phyloP scores from a whole-genome alignment of 139 green algal genomes.

The Coelastrella sp. region DNA sequence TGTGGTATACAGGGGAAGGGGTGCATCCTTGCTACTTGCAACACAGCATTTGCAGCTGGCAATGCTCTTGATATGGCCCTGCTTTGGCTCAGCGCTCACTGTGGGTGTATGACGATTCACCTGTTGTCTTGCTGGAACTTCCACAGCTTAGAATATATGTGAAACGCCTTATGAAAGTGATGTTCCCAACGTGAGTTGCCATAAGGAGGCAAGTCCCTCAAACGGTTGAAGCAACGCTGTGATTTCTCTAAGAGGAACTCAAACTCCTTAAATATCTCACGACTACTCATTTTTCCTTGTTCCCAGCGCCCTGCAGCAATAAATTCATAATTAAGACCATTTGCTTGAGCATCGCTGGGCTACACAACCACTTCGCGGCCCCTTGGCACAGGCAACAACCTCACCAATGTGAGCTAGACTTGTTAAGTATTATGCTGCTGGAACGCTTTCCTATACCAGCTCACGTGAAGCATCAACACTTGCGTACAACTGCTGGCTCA shows the following conservation, averaged over 20 bases:
- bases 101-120: no score
- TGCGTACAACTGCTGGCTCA: not conserved
- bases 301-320: not conserved
- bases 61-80: no score
- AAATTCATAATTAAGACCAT: not conserved
- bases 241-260: constrained; percentile 52
- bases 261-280: constrained; percentile 51
- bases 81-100: no score
- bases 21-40: no score
- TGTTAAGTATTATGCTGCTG: no score
- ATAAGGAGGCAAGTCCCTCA: constrained; percentile 64
- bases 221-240: constrained; percentile 47
- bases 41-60: no score
- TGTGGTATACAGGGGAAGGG: no score
- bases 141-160: constrained; percentile 67
- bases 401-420: no score
- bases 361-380: no score
- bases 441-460: not conserved
- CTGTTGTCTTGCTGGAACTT: constrained; percentile 73
- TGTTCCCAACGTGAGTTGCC: constrained; percentile 58
- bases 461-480: not conserved
- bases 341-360: not conserved
- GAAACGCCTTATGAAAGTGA: constrained; percentile 66
- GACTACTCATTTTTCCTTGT: constrained; percentile 37
- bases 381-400: no score